phyloP scores from a whole-genome alignment of 805 yeast genomes.

The Yarrowia sp. region DNA sequence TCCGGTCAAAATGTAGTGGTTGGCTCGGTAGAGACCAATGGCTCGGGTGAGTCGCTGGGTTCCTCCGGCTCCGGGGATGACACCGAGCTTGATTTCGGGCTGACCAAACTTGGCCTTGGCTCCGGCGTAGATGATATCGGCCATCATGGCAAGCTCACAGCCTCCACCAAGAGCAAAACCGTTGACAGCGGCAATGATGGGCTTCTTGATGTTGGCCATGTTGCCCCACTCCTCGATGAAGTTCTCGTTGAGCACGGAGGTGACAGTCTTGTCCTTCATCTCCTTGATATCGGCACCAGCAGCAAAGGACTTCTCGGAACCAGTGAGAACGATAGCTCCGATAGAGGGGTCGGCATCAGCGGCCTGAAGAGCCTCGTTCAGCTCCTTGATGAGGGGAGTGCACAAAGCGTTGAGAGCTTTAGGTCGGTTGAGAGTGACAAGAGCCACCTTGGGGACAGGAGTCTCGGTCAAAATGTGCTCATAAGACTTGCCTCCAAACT shows the following conservation, averaged over 20 bases:
- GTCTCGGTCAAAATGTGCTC: conserved; percentile 43
- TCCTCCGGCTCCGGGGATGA: conserved; percentile 52
- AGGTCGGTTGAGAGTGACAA: conserved; percentile 46
- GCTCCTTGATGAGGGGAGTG: conserved; percentile 41
- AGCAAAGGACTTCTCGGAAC: conserved; percentile 49
- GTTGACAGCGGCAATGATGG: conserved; percentile 55
- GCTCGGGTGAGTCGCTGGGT: conserved; percentile 45
- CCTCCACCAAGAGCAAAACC: conserved; percentile 60
- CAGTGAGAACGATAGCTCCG: conserved; percentile 52
- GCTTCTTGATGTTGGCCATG: conserved; percentile 44
- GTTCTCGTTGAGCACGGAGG: conserved; percentile 40
- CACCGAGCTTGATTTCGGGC: conserved; percentile 50
- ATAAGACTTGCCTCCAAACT: conserved; percentile 31
- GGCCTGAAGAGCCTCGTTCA: conserved; percentile 41
- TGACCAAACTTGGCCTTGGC: conserved; percentile 51
- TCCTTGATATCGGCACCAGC: conserved; percentile 59
- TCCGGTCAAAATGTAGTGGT: conserved; percentile 49
- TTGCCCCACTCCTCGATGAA: conserved; percentile 46
- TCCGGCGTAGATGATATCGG: conserved; percentile 52
- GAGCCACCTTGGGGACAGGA: conserved; percentile 43
- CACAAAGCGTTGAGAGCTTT: conserved; percentile 47
- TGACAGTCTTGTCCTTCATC: conserved; percentile 44
- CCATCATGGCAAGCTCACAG: conserved; percentile 54
- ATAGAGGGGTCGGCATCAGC: conserved; percentile 42
- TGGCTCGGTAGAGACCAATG: conserved; percentile 45